A percentile compares a stretch with the other conserved stretches of the same genome.
These are phyloP conservation scores for Moringa oleifera DNA, from an alignment of 345 rosid genomes.

Conservation along the genomic window DNA sequence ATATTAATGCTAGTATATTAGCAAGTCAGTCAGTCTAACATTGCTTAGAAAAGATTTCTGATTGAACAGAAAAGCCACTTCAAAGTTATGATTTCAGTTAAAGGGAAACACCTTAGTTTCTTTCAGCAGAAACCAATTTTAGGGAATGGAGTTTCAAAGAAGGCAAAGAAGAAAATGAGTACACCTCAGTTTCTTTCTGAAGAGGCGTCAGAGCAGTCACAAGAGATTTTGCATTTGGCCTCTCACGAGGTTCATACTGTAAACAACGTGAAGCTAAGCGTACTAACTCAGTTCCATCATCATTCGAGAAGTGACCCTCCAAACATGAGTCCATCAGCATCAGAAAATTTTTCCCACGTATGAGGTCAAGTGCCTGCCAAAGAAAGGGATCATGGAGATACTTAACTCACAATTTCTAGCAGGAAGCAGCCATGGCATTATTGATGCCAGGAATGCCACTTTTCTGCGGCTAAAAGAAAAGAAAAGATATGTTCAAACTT, in stretches of 20 bases:
- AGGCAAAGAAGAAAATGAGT: neutral
- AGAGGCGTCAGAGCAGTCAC: conserved; percentile 63
- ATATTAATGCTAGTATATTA: no score
- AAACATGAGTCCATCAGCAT: conserved; percentile 86
- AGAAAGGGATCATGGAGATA: conserved; percentile 12
- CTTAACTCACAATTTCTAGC: neutral
- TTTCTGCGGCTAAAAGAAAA: no score
- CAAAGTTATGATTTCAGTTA: neutral
- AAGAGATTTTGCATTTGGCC: conserved; percentile 81
- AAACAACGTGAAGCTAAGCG: conserved; percentile 81
- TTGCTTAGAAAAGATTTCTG: neutral
- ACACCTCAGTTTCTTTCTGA: conserved; percentile 71
- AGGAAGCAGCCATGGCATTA: neutral
- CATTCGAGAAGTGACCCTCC: conserved; percentile 75
- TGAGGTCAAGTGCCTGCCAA: conserved; percentile 77
- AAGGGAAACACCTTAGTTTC: neutral
- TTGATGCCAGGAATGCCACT: no score
- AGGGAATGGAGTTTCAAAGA: neutral
- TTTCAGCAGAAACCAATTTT: neutral
- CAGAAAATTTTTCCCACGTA: conserved; percentile 69
- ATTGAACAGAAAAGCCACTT: neutral
- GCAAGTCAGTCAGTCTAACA: neutral
- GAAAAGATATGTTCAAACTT: neutral
- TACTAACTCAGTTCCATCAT: conserved; percentile 85
- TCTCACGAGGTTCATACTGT: conserved; percentile 84